Evolutionary conservation across 345 rosid species (phyloP).

Genomic region (Citrus medica): DNA sequence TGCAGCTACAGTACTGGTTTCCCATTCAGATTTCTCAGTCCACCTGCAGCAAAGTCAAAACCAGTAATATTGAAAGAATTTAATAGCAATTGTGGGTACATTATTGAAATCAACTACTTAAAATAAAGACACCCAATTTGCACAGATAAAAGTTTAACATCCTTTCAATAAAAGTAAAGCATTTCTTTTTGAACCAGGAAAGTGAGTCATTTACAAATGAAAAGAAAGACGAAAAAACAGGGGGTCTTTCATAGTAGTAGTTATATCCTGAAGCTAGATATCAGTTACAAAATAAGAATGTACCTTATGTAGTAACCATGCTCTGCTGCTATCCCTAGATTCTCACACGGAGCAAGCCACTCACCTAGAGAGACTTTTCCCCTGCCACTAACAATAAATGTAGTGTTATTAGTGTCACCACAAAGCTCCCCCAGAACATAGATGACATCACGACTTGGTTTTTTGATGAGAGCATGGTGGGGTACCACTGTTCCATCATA

Average conservation of each 20-base stretch:
- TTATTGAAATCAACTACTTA: neutral
- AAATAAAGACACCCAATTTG: neutral
- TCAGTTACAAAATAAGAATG: neutral
- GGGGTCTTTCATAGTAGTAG: neutral
- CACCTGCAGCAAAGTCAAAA: constrained; percentile 35
- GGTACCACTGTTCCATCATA: constrained; percentile 47
- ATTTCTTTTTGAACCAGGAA: neutral
- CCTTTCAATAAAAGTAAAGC: neutral
- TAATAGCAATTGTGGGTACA: neutral
- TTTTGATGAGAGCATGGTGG: constrained; percentile 24
- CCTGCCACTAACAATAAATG: constrained; percentile 47
- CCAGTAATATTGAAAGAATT: neutral
- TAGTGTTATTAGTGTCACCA: constrained; percentile 36
- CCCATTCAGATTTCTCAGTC: constrained; percentile 49
- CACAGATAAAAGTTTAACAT: neutral
- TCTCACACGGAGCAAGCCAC: constrained; percentile 42
- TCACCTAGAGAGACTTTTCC: constrained; percentile 34
- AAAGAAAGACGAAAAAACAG: neutral
- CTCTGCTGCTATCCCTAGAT: constrained; percentile 52
- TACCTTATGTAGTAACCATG: constrained; percentile 51
- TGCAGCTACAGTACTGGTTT: constrained; percentile 29
- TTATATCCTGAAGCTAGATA: neutral
- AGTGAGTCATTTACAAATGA: neutral
- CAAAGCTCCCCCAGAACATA: constrained; percentile 32
- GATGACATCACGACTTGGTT: constrained; percentile 33